These are phyloP conservation scores for Endocarpon pusillum DNA, from an alignment of 495 filamentous ascomycete species.

Conservation along the genomic window DNA sequence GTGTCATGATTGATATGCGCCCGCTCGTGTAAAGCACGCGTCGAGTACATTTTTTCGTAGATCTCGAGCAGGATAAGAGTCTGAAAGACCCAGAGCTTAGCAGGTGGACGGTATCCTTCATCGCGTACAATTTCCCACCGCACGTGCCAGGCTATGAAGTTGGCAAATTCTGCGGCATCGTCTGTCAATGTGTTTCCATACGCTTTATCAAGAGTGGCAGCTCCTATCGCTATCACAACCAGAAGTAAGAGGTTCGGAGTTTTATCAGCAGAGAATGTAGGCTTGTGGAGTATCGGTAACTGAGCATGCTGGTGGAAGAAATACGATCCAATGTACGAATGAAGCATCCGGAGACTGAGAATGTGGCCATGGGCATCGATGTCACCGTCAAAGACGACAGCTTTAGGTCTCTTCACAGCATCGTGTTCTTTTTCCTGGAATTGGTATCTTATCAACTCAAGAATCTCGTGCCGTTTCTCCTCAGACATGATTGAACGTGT, in stretches of 20 bases:
- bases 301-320: conserved; percentile 94
- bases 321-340: conserved; percentile 81
- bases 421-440: conserved; percentile 72
- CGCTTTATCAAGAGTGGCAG: conserved; percentile 67
- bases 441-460: conserved; percentile 67
- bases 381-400: conserved; percentile 62
- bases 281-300: conserved; percentile 83
- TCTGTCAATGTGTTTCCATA: conserved; percentile 58
- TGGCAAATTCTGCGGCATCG: conserved; percentile 58
- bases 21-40: conserved; percentile 76
- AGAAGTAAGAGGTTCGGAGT: conserved; percentile 75
- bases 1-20: conserved; percentile 96
- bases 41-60: conserved; percentile 95
- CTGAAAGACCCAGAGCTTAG: conserved; percentile 96
- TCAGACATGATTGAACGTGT: conserved; percentile 71
- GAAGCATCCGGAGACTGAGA: conserved; percentile 84
- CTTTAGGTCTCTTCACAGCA: conserved; percentile 56
- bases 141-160: conserved; percentile 80
- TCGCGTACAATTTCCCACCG: conserved; percentile 89
- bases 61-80: conserved; percentile 76
- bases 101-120: conserved; percentile 77
- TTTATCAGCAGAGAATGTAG: conserved; percentile 78
- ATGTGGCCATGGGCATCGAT: conserved; percentile 57
- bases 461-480: conserved; percentile 65
- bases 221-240: conserved; percentile 87